Conservation (phyloP, 352 stramenopile genomes). For the Pythium plurisporium region DNA sequence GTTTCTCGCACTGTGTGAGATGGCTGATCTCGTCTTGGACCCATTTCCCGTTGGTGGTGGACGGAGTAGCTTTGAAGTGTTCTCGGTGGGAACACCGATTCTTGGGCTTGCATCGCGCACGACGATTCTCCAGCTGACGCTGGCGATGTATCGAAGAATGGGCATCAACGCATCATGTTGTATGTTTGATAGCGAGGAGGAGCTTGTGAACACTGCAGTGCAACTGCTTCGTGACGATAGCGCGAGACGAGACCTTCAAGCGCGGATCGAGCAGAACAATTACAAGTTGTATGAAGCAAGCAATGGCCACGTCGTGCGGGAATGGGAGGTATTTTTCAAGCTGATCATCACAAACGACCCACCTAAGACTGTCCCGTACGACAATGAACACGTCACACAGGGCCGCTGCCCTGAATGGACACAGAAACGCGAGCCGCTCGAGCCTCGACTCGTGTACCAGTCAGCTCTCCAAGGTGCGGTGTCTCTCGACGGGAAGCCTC, state of each 20-base stretch:
- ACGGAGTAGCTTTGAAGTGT: conserved; percentile 53
- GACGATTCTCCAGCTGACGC: conserved; percentile 56
- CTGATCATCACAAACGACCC: conserved; percentile 16
- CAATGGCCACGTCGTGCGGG: conserved; percentile 25
- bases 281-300: conserved; percentile 31
- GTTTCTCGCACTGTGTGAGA: conserved; percentile 36
- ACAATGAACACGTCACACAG: not conserved
- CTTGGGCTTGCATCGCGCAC: conserved; percentile 45
- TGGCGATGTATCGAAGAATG: conserved; percentile 62
- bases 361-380: not conserved
- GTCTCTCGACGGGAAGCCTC: too few relatives aligned
- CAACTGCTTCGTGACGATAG: conserved; percentile 27
- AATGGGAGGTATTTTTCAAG: conserved; percentile 44
- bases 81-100: conserved; percentile 56
- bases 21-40: conserved; percentile 51
- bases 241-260: conserved; percentile 11
- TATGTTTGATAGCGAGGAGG: conserved; percentile 25
- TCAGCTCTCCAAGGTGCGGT: not conserved
- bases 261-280: conserved; percentile 28
- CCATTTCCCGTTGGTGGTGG: conserved; percentile 63
- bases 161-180: conserved; percentile 18
- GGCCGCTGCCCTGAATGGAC: not conserved
- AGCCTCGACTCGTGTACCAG: not conserved
- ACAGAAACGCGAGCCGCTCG: not conserved
- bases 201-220: conserved; percentile 25